A percentile compares a stretch with the other conserved stretches of the same genome.
Evolutionary conservation across 192 early-diverging fungal genomes (phyloP).

Genomic region (Podila verticillata): DNA sequence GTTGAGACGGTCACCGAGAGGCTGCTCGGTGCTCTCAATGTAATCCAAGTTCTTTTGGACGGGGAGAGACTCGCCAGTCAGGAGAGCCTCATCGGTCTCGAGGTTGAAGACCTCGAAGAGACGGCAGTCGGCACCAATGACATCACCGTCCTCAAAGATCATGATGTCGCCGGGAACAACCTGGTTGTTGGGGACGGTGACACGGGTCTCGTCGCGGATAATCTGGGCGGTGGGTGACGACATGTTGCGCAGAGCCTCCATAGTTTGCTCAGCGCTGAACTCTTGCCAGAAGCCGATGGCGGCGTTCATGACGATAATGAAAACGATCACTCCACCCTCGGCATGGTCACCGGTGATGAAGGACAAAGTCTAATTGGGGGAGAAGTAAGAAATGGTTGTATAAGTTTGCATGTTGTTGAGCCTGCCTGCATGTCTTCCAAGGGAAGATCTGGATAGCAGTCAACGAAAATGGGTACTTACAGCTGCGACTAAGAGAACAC

Average conservation of each 20-base stretch:
- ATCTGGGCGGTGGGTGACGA: constrained; percentile 87
- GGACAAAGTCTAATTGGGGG: constrained; percentile 49
- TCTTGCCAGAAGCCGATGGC: constrained; percentile 92
- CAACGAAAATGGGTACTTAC: constrained; percentile 9
- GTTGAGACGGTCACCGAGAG: constrained; percentile 91
- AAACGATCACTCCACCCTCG: constrained; percentile 77
- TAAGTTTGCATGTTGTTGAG: too few species aligned
- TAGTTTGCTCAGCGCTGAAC: constrained; percentile 89
- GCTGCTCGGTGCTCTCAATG: constrained; percentile 71
- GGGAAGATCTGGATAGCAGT: too few species aligned
- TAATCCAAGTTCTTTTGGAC: constrained; percentile 73
- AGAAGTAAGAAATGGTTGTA: too few species aligned
- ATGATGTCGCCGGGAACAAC: constrained; percentile 90
- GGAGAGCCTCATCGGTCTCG: constrained; percentile 88
- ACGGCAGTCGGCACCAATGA: constrained; percentile 90
- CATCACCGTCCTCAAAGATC: constrained; percentile 91
- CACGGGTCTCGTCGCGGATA: constrained; percentile 80
- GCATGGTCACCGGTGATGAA: constrained; percentile 72
- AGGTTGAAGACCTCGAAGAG: constrained; percentile 88
- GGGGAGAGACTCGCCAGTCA: constrained; percentile 93
- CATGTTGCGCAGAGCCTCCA: constrained; percentile 91
- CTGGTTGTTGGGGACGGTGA: constrained; percentile 75
- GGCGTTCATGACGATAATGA: constrained; percentile 85
- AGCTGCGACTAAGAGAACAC: constrained; percentile 69
- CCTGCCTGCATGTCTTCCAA: too few species aligned